Conservation (phyloP, 768 basidiomycete genomes). For the Suillus occidentalis region DNA sequence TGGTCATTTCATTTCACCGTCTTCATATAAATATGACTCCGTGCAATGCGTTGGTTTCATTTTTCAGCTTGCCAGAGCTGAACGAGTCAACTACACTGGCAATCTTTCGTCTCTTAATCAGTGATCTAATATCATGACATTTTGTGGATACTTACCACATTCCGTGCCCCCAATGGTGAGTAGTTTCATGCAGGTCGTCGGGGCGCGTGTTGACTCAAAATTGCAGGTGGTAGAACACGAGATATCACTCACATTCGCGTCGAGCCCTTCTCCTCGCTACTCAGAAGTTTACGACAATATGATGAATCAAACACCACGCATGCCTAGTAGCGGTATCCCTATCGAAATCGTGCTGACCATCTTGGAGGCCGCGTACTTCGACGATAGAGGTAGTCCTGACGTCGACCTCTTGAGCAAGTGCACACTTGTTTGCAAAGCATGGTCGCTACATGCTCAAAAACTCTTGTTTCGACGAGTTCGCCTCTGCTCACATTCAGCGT, state of each 20-base stretch:
- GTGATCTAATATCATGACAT: constrained; percentile 25
- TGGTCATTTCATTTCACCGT: constrained; percentile 1
- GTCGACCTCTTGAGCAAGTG: constrained; percentile 48
- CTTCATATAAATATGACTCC: constrained; percentile 27
- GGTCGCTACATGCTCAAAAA: constrained; percentile 64
- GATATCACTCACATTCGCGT: constrained; percentile 40
- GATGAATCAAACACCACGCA: constrained; percentile 19
- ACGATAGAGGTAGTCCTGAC: constrained; percentile 37
- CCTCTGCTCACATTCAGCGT: constrained; percentile 53
- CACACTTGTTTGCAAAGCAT: constrained; percentile 64
- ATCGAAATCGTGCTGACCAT: constrained; percentile 64
- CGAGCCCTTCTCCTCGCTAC: constrained; percentile 22
- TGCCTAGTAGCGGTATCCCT: constrained; percentile 44
- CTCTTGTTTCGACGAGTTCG: constrained; percentile 60
- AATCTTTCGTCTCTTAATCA: constrained; percentile 10
- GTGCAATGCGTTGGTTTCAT: neutral
- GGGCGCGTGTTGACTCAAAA: constrained; percentile 11
- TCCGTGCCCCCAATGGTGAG: constrained; percentile 28
- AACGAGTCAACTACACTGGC: neutral
- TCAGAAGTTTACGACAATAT: constrained; percentile 15
- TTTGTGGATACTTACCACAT: constrained; percentile 24
- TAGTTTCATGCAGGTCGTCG: neutral
- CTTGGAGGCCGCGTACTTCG: constrained; percentile 54
- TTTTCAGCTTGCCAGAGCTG: neutral
- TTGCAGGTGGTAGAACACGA: constrained; percentile 35